Evolutionary conservation across 768 basidiomycete species (phyloP).

Genomic region (Tephrocybe rancida): DNA sequence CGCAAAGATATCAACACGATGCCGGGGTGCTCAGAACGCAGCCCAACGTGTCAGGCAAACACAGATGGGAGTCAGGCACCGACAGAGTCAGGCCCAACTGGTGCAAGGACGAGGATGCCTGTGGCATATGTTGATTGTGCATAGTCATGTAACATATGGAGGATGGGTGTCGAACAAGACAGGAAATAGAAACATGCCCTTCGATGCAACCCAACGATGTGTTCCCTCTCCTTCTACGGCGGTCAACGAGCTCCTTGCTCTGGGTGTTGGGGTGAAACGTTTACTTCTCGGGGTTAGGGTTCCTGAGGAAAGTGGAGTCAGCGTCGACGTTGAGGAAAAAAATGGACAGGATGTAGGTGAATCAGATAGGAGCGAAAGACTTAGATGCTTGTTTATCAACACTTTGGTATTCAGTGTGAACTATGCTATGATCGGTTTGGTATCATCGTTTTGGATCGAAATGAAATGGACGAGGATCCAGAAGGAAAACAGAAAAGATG

Average conservation of each 20-base stretch:
- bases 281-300: slow-evolving; percentile 69
- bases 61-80: slow-evolving; percentile 9
- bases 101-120: slow-evolving; percentile 15
- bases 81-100: not conserved
- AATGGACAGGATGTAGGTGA: slow-evolving; percentile 16
- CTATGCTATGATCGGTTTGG: slow-evolving; percentile 72
- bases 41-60: slow-evolving; percentile 3
- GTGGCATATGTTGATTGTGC: slow-evolving; percentile 20
- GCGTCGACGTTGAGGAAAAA: not conserved
- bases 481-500: not conserved
- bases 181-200: not conserved
- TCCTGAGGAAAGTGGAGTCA: slow-evolving; percentile 40
- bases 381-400: slow-evolving; percentile 85
- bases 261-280: slow-evolving; percentile 13
- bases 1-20: no score
- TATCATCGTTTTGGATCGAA: slow-evolving; percentile 51
- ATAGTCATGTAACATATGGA: slow-evolving; percentile 13
- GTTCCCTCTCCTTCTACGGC: not conserved
- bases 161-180: not conserved
- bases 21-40: no score
- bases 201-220: slow-evolving; percentile 4
- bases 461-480: not conserved
- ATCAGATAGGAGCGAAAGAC: slow-evolving; percentile 99
- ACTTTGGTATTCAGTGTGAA: slow-evolving; percentile 90
- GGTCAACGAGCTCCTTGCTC: no score